Base-by-base conservation (phyloP, 306 rosid genomes). In the Fagus crenata region DNA sequence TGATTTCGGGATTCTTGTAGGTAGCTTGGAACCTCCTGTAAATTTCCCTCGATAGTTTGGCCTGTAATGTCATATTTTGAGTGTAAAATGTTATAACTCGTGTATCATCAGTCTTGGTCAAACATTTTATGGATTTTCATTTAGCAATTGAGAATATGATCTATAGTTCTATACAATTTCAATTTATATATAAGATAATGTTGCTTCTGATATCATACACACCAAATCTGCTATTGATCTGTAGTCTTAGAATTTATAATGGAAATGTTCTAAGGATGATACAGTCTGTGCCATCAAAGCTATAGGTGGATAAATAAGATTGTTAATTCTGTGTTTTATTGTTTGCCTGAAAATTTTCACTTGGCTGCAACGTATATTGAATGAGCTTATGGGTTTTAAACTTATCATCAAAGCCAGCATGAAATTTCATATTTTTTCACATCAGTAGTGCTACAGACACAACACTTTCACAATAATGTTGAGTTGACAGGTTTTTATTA, bases 1-100 rank as follows among this genome's bases (percentile, higher is more conserved):
- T 35, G 98, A 96, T 80, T 91, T 92, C 9, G 99, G 86, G 78
- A 96, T 89, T 77, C 90, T 92, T 77, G 97, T 96, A 7, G 90
- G 93, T 60, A 87, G 93, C 86, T 80, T 96, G 93, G 98, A 96
- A 75, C 88, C 99, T 65, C 99, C 99, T 53, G 88, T 92, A 84
- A 91, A 87, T 84, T 92, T 92, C 84, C 74, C 96, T 8, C 86
- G 90, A 87, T 88, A 87, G 83, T 11, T 73, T 64, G 13, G 84
- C 73, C 65, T 77, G 75, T 76, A 77, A 43, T 69, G 69, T 58
- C 42, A 46, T 59, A 28, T 39, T 7, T 43, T 71, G 70, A 39
- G 54, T 87, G 84, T 79, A 80, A 72, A 80, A 78, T 78, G 51
- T 78, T 81, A 42, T 22, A 8, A 46, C 41, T 74, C 79, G 33